phyloP scores from a whole-genome alignment of 805 yeast species.

The Teunomyces atbi region DNA sequence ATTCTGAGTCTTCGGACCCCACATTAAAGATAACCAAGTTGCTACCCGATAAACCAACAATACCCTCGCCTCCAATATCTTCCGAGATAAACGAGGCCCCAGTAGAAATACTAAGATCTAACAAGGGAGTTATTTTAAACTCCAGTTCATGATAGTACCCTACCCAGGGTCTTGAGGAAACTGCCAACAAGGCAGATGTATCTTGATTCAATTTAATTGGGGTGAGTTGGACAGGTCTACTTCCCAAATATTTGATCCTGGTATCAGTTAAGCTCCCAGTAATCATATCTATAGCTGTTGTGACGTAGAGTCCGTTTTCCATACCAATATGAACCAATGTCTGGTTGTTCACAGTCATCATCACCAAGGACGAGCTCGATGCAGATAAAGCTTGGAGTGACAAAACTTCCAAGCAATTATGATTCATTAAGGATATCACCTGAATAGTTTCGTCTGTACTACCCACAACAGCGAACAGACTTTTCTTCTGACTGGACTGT shows the following conservation, averaged over 20 bases:
- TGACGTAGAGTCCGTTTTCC: slow-evolving; percentile 76
- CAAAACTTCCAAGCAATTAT: slow-evolving; percentile 56
- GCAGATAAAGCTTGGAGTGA: slow-evolving; percentile 68
- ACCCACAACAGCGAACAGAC: slow-evolving; percentile 67
- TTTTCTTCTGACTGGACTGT: slow-evolving; percentile 39
- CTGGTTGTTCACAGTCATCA: slow-evolving; percentile 14
- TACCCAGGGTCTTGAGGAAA: slow-evolving; percentile 57
- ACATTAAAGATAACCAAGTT: slow-evolving; percentile 55
- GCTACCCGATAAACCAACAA: slow-evolving; percentile 58
- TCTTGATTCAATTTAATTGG: slow-evolving; percentile 18
- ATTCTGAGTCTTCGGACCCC: slow-evolving; percentile 39
- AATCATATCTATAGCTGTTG: slow-evolving; percentile 53
- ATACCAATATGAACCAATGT: slow-evolving; percentile 70
- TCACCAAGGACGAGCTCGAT: slow-evolving; percentile 24
- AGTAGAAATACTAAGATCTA: slow-evolving; percentile 39
- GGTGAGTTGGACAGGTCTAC: slow-evolving; percentile 56
- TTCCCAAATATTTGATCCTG: slow-evolving; percentile 71
- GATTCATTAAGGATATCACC: slow-evolving; percentile 60
- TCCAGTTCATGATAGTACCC: slow-evolving; percentile 38
- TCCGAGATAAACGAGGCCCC: slow-evolving; percentile 61
- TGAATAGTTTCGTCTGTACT: slow-evolving; percentile 69
- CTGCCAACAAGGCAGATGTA: slow-evolving; percentile 29
- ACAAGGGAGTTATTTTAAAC: slow-evolving; percentile 48
- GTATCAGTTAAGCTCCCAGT: slow-evolving; percentile 64
- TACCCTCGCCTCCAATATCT: slow-evolving; percentile 58